Base-by-base conservation (phyloP, 2,329 filamentous ascomycete species). In the Sclerotinia borealis region DNA sequence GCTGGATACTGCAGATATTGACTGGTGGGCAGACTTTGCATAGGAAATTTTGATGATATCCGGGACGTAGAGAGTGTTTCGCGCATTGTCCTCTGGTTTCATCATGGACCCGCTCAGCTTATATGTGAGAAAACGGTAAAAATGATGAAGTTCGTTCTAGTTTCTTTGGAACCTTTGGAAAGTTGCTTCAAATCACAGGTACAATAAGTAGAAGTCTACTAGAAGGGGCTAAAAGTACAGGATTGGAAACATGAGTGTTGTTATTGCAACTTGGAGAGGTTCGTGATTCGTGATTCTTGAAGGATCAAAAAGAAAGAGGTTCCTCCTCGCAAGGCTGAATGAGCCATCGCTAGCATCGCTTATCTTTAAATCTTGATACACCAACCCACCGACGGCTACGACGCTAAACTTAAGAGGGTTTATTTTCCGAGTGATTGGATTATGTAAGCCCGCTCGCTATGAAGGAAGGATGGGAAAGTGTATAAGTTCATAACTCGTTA, bases 21-120 rank as follows among this genome's bases (percentile, higher is more conserved):
- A 55, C 41, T 34, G 41, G 50, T 62, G 60, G 31, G 19, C n/a
- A 29, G 17, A 15, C 22, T 37, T 49, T 56, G 60, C 54, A 45
- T 45, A 1, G 50, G 22, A 37, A 39, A 27, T 29, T 11, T 61
- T 55, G 25, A 61, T 43, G 59, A 61, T 47, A 61, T 61, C 59
- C 45, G 59, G 59, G 36, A 61, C 48, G 27, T 37, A 41, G 59
- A 55, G 34, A 3, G 60, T 41, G 60, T 62, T 62, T 62, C 50
- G 41, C 43, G 60, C 60, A 37, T 22, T 25, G 60, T 58, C 49
- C 37, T 31, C 60, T 62, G 60, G 60, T 62, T 62, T 62, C 60
- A 62, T 58, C 50, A 6, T 58, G 25, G 60, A 27, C 41, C 60
- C 60, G 60, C 60, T 36, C 41, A 31, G n/a, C 47, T 27, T 27